phyloP scores from a whole-genome alignment of 169 alveolate species.

The Plasmodium ovale region DNA sequence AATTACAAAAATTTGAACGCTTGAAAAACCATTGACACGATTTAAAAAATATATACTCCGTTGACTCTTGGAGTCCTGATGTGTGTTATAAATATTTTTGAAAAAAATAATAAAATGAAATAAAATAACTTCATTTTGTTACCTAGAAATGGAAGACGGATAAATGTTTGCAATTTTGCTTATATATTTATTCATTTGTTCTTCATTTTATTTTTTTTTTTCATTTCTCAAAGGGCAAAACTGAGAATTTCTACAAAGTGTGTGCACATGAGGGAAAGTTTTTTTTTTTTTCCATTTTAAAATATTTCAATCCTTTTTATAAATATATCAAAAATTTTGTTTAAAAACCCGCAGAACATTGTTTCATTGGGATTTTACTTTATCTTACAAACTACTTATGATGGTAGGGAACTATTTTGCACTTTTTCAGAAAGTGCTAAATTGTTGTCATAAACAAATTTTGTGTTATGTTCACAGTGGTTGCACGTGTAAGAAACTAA shows the following conservation, averaged over 20 bases:
- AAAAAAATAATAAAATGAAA: constrained; percentile 4
- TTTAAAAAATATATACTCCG: not conserved
- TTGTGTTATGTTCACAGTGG: constrained; percentile 59
- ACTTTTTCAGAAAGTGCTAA: not conserved
- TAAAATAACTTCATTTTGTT: not conserved
- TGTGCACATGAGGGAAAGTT: constrained; percentile 20
- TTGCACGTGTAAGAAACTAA: constrained; percentile 57
- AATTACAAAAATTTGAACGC: constrained; percentile 8
- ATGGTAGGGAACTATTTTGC: not conserved
- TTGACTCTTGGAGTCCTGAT: constrained; percentile 5
- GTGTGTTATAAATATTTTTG: not conserved
- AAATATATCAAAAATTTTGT: constrained; percentile 4
- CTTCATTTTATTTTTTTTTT: constrained; percentile 5
- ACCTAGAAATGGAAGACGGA: constrained; percentile 1
- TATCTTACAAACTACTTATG: not conserved
- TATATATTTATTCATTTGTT: not conserved
- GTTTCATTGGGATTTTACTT: not conserved
- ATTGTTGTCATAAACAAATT: constrained; percentile 53
- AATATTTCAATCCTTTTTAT: not conserved
- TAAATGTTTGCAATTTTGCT: constrained; percentile 19
- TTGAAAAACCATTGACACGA: constrained; percentile 13
- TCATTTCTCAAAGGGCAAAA: constrained; percentile 2
- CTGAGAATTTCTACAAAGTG: constrained; percentile 32
- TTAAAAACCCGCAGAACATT: constrained; percentile 16
- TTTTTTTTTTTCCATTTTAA: not conserved